Conservation (phyloP, 192 early-diverging fungal species). For the Phlyctochytrium arcticum region DNA sequence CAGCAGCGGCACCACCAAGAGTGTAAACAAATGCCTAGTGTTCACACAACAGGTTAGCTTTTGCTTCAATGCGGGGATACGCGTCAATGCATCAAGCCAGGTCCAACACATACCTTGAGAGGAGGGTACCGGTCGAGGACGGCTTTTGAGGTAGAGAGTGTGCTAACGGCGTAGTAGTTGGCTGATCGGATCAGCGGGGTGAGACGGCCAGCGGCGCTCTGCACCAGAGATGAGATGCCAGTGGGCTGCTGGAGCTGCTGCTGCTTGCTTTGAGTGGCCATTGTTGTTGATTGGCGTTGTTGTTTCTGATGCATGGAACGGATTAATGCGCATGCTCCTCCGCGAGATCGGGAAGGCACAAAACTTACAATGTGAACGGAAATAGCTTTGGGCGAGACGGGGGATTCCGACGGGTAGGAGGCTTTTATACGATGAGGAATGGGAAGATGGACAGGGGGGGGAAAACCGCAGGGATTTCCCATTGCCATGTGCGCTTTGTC, state of each 20-base stretch:
- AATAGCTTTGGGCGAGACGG: too few relatives aligned
- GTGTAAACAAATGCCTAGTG: slow-evolving; percentile 36
- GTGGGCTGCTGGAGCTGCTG: not conserved
- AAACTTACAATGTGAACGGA: too few relatives aligned
- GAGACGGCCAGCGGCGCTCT: slow-evolving; percentile 2
- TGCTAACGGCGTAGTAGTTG: slow-evolving; percentile 10
- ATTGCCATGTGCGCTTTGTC: too few relatives aligned
- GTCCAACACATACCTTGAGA: slow-evolving; percentile 23
- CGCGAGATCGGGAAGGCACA: too few relatives aligned
- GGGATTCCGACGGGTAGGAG: too few relatives aligned
- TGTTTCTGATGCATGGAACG: too few relatives aligned
- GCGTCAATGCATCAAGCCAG: not conserved
- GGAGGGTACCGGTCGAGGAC: slow-evolving; percentile 39
- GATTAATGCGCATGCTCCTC: too few relatives aligned
- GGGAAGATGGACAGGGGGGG: too few relatives aligned
- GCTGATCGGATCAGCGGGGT: slow-evolving; percentile 4
- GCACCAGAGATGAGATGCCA: not conserved
- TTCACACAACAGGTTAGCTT: too few relatives aligned
- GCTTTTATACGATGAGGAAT: too few relatives aligned
- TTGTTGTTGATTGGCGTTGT: slow-evolving; percentile 1
- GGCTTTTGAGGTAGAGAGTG: slow-evolving; percentile 15
- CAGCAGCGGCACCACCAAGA: slow-evolving; percentile 20
- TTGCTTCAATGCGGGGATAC: not conserved
- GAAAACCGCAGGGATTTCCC: too few relatives aligned
- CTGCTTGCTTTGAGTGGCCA: slow-evolving; percentile 22